Conservation (phyloP, 2,329 filamentous ascomycete species). For the Ilyonectria robusta region DNA sequence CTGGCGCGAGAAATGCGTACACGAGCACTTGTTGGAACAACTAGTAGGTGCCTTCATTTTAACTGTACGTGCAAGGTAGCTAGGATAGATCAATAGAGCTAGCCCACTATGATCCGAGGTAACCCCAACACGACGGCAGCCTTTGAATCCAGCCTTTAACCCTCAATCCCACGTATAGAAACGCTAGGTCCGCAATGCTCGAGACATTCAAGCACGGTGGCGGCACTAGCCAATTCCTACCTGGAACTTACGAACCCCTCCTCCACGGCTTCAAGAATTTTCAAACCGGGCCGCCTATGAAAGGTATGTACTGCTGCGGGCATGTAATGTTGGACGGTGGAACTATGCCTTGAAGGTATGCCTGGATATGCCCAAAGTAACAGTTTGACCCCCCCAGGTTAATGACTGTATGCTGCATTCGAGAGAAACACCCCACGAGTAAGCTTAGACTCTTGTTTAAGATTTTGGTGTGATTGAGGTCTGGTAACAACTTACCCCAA, state of each 20-base stretch:
- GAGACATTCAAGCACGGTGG: neutral
- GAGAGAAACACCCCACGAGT: constrained; percentile 15
- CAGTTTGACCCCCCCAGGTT: constrained; percentile 51
- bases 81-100: too few species aligned
- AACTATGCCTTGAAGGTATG: constrained; percentile 53
- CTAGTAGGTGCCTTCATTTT: too few species aligned
- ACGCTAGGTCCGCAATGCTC: neutral
- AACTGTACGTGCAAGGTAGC: too few species aligned
- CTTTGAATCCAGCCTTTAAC: neutral
- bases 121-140: neutral
- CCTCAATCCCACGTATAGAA: neutral
- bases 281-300: constrained; percentile 31
- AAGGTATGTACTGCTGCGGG: constrained; percentile 49
- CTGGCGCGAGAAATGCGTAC: too few species aligned
- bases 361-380: constrained; percentile 55
- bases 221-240: neutral
- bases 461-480: constrained; percentile 12
- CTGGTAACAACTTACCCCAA: constrained; percentile 50
- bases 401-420: constrained; percentile 48
- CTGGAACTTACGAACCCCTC: neutral
- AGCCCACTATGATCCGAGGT: too few species aligned
- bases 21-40: too few species aligned
- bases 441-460: constrained; percentile 33
- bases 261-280: neutral
- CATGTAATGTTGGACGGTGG: constrained; percentile 52